Base-by-base conservation (phyloP, 305 asterid genomes). In the Fraxinus nigra region DNA sequence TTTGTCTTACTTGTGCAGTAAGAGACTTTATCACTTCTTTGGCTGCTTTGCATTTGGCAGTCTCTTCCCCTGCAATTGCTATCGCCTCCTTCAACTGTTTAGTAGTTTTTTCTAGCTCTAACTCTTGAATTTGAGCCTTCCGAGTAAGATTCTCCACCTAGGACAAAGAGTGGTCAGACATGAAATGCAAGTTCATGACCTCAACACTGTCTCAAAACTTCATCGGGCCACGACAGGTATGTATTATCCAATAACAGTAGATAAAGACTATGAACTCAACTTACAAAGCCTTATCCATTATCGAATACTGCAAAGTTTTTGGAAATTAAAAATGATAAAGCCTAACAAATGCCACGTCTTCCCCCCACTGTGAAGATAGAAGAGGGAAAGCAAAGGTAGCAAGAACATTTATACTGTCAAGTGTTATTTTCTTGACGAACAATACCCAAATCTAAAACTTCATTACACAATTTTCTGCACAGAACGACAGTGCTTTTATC, bases 21-120 rank as follows among this genome's bases (percentile, higher is more conserved):
- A 94, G 95, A 38, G 97, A 92, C 88, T 92, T 94, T 85, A 94
- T 94, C 84, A 93, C 98, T 91, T 94, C 97, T 90, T 94, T 94
- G 18, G 97, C 97, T 7, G 97, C 95, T 87, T 92, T 93, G 93
- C 96, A 88, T 83, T 93, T 93, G 67, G 94, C 93, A 72, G 91
- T 89, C 91, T 94, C 97, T 80, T 93, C 98, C 86, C 92, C 95
- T 38, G 95, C 97, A 88, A 91, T 85, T 80, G 92, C 85, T 78
- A 90, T 90, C 73, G 98, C 95, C 86, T 95, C 98, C 90, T 93
- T 92, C 87, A 95, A 89, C 85, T 93, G 97, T 83, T 90, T 91
- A 59, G 92, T 87, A 78, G 92, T 90, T 87, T 89, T 90, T 91
- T 95, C 98, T 43, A 95, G 92, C 88, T 95, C 97, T 76, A 86